Evolutionary conservation across 2,329 filamentous ascomycete species (phyloP), one percentile per base, ranked within the genome.

Genomic region (Mycosphaerella sp.): DNA sequence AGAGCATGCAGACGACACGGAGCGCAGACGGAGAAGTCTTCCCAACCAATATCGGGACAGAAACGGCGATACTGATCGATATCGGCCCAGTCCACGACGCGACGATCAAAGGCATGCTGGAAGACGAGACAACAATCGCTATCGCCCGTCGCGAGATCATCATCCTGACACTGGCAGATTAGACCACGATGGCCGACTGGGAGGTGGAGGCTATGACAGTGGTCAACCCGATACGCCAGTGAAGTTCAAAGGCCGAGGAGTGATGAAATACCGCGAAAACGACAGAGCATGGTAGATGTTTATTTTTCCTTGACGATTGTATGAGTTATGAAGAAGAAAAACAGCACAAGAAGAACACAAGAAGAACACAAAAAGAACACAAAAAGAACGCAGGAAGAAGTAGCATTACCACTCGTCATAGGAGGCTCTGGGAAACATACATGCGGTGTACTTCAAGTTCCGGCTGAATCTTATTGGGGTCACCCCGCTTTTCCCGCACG

Each of bases 161-260:
- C 54, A 62, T 39, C 49, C 58, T 11, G 56, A 62, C 43, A 55
- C 58, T n/a, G 74, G 73, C 17, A 73, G 75, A 11, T 73, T 77
- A 12, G 59, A 55, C 43, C 31, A 51, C 21, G 59, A 58, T 14
- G 57, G 59, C 2, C 55, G 62, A 39, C 54, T 62, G 9, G 61
- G 59, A 11, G 58, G 59, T 14, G 62, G 52, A 17, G 52, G 51
- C 29, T 56, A 51, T 9, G 60, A 59, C 6, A 29, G 26, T 17
- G 59, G 61, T 40, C 64, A 66, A 12, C 56, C 64, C n/a, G 69
- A 65, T 11, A 60, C 64, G 42, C 64, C 65, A 3, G 66, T 73
- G 29, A 69, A 71, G 56, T 72, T 70, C 62, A 72, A 73, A 53
- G 71, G 70, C n/a, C 54, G 71, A 42, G 71, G 71, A 14, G 65